Evolutionary conservation across 106 monocot genomes (phyloP).

Genomic region (Hemerocallis citrina): DNA sequence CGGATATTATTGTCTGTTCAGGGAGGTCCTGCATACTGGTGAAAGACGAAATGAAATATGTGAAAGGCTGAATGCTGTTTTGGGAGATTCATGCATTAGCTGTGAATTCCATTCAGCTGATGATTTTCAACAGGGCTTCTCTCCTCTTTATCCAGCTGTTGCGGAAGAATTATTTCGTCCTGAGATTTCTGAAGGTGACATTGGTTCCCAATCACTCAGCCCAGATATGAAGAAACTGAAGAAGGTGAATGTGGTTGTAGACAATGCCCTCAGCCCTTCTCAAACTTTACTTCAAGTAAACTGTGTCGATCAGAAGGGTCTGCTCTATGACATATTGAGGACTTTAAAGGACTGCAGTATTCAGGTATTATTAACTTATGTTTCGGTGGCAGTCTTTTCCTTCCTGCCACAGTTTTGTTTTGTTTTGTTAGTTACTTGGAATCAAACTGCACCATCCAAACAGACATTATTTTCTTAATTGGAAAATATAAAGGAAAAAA

Average conservation of each 20-base stretch:
- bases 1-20: no score
- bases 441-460: not conserved
- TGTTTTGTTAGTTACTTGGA: not conserved
- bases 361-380: slow-evolving; percentile 34
- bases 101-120: slow-evolving; percentile 64
- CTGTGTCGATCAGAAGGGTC: slow-evolving; percentile 87
- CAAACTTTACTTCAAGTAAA: slow-evolving; percentile 81
- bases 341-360: slow-evolving; percentile 79
- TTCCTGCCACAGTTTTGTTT: not conserved
- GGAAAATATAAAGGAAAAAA: not conserved
- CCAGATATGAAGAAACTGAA: slow-evolving; percentile 52
- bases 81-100: slow-evolving; percentile 56
- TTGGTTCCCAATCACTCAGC: slow-evolving; percentile 23
- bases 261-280: slow-evolving; percentile 72
- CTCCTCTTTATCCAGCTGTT: slow-evolving; percentile 51
- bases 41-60: slow-evolving; percentile 74
- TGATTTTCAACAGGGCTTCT: slow-evolving; percentile 55
- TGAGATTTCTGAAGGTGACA: slow-evolving; percentile 37
- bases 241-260: slow-evolving; percentile 42
- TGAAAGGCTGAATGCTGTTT: slow-evolving; percentile 30
- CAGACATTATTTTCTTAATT: not conserved
- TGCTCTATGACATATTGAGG: slow-evolving; percentile 92
- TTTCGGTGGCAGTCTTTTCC: not conserved
- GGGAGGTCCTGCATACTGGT: slow-evolving; percentile 73
- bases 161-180: slow-evolving; percentile 46